Percentiles rank a stretch among this genome's conserved stretches.
These are phyloP conservation scores for Postia placenta DNA, from an alignment of 768 basidiomycete species.

Conservation along the genomic window DNA sequence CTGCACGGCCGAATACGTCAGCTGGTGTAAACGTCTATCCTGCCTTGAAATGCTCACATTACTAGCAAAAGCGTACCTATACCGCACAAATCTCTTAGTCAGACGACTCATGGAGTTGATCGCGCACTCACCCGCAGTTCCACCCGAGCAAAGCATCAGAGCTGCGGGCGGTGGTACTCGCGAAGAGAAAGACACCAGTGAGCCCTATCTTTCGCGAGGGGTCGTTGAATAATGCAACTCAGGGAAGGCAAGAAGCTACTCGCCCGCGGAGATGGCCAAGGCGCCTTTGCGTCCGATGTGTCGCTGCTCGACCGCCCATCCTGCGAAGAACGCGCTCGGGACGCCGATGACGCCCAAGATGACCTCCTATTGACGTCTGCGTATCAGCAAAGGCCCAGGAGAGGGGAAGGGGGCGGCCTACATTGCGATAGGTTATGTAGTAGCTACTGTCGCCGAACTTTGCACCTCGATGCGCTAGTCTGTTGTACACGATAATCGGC, in stretches of 20 bases:
- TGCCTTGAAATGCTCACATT: no score
- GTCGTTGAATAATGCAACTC: slow-evolving; percentile 37
- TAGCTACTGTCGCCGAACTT: slow-evolving; percentile 29
- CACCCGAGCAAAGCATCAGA: slow-evolving; percentile 67
- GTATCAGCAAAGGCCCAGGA: background rate
- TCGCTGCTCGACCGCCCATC: slow-evolving; percentile 63
- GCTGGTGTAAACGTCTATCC: background rate
- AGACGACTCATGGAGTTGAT: background rate
- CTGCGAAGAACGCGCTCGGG: slow-evolving; percentile 67
- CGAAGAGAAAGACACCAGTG: slow-evolving; percentile 72
- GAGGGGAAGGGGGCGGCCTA: slow-evolving; percentile 11
- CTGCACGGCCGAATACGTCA: slow-evolving; percentile 20
- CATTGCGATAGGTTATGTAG: slow-evolving; percentile 31
- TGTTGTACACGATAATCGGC: no score
- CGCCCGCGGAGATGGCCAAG: slow-evolving; percentile 55
- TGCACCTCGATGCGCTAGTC: slow-evolving; percentile 29
- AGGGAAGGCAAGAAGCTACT: slow-evolving; percentile 25
- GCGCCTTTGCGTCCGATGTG: slow-evolving; percentile 62
- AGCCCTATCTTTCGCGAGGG: slow-evolving; percentile 46
- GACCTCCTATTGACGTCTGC: slow-evolving; percentile 43
- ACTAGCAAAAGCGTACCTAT: slow-evolving; percentile 21
- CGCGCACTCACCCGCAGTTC: slow-evolving; percentile 50
- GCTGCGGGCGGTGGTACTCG: slow-evolving; percentile 65
- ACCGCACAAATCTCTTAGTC: background rate
- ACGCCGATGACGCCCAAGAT: slow-evolving; percentile 65